Evolutionary conservation across 2,329 filamentous ascomycete genomes (phyloP), one percentile per base, ranked within the genome.

Genomic region (Emmonsiellopsis sp.): DNA sequence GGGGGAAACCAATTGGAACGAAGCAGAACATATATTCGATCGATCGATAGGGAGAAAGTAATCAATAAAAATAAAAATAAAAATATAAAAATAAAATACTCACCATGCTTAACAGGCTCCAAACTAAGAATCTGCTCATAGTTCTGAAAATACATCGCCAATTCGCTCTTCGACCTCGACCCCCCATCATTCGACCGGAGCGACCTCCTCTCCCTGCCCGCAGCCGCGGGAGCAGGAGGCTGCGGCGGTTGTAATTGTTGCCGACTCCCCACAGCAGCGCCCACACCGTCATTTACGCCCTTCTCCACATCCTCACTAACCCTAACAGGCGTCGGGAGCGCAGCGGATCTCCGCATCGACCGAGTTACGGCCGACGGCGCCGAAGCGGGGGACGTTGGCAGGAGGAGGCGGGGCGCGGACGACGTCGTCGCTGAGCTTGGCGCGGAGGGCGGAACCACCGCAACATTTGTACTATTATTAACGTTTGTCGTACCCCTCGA

Each of bases 41-140:
- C 11, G 40, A 43, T 4, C 11, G 17, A 37, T 10, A 27, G 14
- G 13, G n/a, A 42, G 11, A 54, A 36, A 27, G 31, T 13, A 8
- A 42, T 43, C 10, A 27, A 39, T 8, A 36, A 47, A 33, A 76
- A 81, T 27, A 42, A 13, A 32, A 27, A 40, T 7, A 6, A 17
- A 43, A 51, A 44, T 40, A 49, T 45, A 2, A 14, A 33, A 3
- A 42, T 54, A 6, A n/a, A 32, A 32, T 17, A 56, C 63, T 55
- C 79, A 91, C 90, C 85, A 61, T 85, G 77, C 70, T 91, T 85
- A 62, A 86, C 86, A 40, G 84, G 82, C 58, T 88, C 85, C 65
- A 94, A 88, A 57, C 88, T 90, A 71, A 97, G 89, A 60, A 96
- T 82, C 67, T 95, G 88, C 70, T 96, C 91, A 70, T 95, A 97